Evolutionary conservation across 371 early-diverging fungal genomes (phyloP), one percentile per base, ranked within the genome.

Genomic region (Neoconidiobolus thromboides): DNA sequence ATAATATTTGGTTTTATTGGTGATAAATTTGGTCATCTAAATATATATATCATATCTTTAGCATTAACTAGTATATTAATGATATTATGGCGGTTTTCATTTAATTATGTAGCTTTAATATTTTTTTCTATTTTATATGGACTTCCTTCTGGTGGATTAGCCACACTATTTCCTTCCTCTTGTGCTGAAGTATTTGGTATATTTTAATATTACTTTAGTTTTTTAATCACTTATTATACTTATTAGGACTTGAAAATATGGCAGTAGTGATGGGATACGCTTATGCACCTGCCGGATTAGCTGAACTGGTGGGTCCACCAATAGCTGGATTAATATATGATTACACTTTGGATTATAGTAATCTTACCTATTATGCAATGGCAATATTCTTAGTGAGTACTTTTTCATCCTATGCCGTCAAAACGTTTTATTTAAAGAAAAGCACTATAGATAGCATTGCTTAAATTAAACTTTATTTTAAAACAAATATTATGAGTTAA

Each of bases 11-110:
- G 81, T 9, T 67, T 67, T 43, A 57, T 66, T 1, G 71, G 74
- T 2, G 81, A 81, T 47, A 63, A 65, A 3, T 40, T 83, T 6
- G 85, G 86, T 42, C 74, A 75, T 50, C 68, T 83, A 46, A 73
- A 78, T 56, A 68, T 75, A 0, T 68, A 79, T 62, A 66, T 66
- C 10, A 48, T 75, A 51, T 66, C 74, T 2, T 60, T 71, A 10
- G 43, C 74, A 3, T 66, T 73, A 10, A 6, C 56, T 3, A 57
- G 76, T 0, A 68, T 73, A 53, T 68, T 73, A 1, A 60, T 83
- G 5, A 62, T 82, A 39, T 54, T 83, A 5, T 86, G 86, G 86
- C 66, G 80, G 41, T 64, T 82, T 65, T 69, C 78, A 26, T 60
- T 68, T 55, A 61, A 68, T 10, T 73, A 73, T 48, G 65, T 68